phyloP scores from a whole-genome alignment of 495 filamentous ascomycete genomes.

The Podospora fimiseda region DNA sequence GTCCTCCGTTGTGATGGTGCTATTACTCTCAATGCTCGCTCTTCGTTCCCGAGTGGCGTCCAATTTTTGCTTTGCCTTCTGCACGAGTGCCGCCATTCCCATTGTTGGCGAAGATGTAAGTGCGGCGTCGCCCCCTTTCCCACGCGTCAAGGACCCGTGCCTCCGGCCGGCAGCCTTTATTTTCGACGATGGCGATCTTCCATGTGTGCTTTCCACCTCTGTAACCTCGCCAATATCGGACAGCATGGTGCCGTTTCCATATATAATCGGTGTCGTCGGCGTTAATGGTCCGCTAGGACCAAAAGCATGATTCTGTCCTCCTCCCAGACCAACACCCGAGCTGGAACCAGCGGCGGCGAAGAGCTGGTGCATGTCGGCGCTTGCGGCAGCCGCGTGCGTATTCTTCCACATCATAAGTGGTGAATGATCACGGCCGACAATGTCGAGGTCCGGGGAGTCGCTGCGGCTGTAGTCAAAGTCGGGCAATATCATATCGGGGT shows the following conservation, averaged over 20 bases:
- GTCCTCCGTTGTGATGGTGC: conserved; percentile 45
- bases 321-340: conserved; percentile 9
- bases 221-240: conserved; percentile 71
- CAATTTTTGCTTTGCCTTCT: conserved; percentile 34
- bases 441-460: conserved; percentile 37
- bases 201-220: conserved; percentile 49
- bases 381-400: conserved; percentile 25
- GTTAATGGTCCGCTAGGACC: conserved; percentile 47
- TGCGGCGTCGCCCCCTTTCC: conserved; percentile 16
- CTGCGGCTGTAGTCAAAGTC: conserved; percentile 44
- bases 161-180: conserved; percentile 6
- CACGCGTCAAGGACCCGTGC: conserved; percentile 15
- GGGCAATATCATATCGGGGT: conserved; percentile 90
- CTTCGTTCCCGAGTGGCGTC: conserved; percentile 32
- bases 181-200: conserved; percentile 26
- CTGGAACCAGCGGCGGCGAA: conserved; percentile 18
- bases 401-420: conserved; percentile 43
- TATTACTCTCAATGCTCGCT: conserved; percentile 41
- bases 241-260: conserved; percentile 55
- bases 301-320: conserved; percentile 25
- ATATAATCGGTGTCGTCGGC: conserved; percentile 54
- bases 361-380: conserved; percentile 29
- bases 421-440: conserved; percentile 28
- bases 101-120: conserved; percentile 35
- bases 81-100: conserved; percentile 22